Base-by-base conservation (phyloP, 2,329 filamentous ascomycete genomes). In the Aspergillus tubingensis region DNA sequence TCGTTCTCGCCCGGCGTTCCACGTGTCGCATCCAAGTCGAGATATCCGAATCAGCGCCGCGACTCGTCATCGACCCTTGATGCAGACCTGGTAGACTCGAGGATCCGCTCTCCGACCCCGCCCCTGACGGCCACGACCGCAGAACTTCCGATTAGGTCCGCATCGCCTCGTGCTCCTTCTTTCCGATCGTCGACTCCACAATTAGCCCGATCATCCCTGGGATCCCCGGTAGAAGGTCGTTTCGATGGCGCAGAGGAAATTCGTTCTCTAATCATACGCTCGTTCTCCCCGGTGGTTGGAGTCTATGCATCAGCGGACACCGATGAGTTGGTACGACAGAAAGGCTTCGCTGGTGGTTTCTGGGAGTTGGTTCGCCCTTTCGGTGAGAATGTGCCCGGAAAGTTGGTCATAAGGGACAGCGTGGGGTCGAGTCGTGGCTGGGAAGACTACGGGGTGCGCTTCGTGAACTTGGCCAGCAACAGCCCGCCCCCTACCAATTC, bases 381-480 rank as follows among this genome's bases (percentile, higher is more conserved):
- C 79, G 95, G 95, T 30, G 95, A 99, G 77, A 86, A 84, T 15
- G 85, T 98, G 0, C 86, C 89, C 53, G 95, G 95, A 30, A 96
- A 95, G 71, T 89, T 99, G 54, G 91, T 91, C 3, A 89, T 98
- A 58, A 83, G 95, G 68, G 95, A 99, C 77, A 97, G 93, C 72
- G 88, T 91, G 67, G 94, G 95, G 8, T 86, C 89, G 47, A 93
- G 92, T 72, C 87, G 87, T 71, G 85, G 86, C 41, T 94, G 90
- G 80, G 94, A 97, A 58, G 92, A 98, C 74, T 99, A 92, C 76
- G 89, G 91, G 1, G 85, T 99, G 60, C 89, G 92, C 58, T 97
- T 99, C 74, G 87, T 90, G 5, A 85, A 86, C 60, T 85, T 96
- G 57, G 80, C 80, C 27, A 71, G 82, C 47, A 77, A 79, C 44